Conservation (phyloP, 768 basidiomycete species). For the Dentipellis fragilis region DNA sequence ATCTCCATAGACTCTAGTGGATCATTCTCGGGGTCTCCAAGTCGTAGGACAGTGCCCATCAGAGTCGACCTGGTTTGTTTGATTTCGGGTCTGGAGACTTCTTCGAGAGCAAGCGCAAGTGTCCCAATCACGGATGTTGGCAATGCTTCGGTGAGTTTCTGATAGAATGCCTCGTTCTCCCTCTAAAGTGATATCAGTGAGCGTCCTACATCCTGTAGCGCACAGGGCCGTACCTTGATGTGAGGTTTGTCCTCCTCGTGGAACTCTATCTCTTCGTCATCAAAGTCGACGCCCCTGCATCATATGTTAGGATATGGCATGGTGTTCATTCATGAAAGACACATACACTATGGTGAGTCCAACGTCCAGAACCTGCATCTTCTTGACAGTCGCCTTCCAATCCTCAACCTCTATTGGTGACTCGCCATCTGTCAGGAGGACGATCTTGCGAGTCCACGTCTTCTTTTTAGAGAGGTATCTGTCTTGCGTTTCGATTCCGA, state of each 20-base stretch:
- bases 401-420: conserved; percentile 62
- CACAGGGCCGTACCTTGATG: conserved; percentile 48
- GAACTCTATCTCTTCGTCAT: conserved; percentile 56
- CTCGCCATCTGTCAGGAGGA: conserved; percentile 81
- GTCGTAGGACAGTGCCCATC: conserved; percentile 51
- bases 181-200: conserved; percentile 30
- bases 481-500: conserved; percentile 74
- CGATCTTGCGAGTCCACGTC: conserved; percentile 78
- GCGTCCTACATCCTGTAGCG: neutral
- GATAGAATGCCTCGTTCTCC: conserved; percentile 68
- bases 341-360: conserved; percentile 64
- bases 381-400: conserved; percentile 59
- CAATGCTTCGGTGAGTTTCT: conserved; percentile 30
- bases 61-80: conserved; percentile 61
- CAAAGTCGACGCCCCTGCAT: conserved; percentile 80
- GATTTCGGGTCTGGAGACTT: conserved; percentile 50
- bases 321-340: neutral
- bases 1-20: conserved; percentile 70
- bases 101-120: conserved; percentile 54
- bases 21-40: conserved; percentile 65
- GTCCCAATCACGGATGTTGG: conserved; percentile 49
- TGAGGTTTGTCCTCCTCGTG: conserved; percentile 57
- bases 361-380: conserved; percentile 52
- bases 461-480: conserved; percentile 57
- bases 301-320: conserved; percentile 1